phyloP scores from a whole-genome alignment of 345 rosid genomes.

The Eucalyptus polyanthemos region DNA sequence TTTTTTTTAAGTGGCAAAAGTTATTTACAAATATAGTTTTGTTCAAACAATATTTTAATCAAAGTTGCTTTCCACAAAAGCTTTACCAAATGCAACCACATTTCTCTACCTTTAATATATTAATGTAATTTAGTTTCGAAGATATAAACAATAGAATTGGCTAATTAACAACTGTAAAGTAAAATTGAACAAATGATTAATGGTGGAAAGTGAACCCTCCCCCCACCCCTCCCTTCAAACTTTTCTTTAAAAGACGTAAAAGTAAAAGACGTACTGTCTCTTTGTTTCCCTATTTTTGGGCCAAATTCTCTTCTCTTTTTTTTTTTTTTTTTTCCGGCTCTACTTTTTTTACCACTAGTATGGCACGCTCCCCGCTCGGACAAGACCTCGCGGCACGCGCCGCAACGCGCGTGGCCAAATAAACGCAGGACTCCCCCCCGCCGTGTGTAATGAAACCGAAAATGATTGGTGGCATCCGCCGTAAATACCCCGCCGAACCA shows the following conservation, averaged over 20 bases:
- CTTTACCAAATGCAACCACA: rapidly evolving
- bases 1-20: too few species aligned
- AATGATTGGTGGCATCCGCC: background rate
- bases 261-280: background rate
- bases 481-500: background rate
- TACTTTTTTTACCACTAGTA: background rate
- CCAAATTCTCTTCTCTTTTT: too few species aligned
- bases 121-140: rapidly evolving
- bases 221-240: rapidly evolving
- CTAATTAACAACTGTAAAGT: background rate
- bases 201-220: rapidly evolving
- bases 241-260: background rate
- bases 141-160: rapidly evolving
- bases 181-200: background rate
- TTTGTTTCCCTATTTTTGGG: background rate
- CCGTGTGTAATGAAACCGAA: background rate
- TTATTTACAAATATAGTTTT: too few species aligned
- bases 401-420: background rate
- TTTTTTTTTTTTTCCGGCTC: background rate
- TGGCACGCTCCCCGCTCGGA: background rate
- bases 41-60: too few species aligned
- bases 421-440: background rate
- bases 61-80: background rate
- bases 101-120: background rate
- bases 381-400: background rate